A percentile compares a stretch with the other conserved stretches of the same genome.
Evolutionary conservation across 2,329 filamentous ascomycete genomes (phyloP).

Genomic region (Phialocephala sp.): DNA sequence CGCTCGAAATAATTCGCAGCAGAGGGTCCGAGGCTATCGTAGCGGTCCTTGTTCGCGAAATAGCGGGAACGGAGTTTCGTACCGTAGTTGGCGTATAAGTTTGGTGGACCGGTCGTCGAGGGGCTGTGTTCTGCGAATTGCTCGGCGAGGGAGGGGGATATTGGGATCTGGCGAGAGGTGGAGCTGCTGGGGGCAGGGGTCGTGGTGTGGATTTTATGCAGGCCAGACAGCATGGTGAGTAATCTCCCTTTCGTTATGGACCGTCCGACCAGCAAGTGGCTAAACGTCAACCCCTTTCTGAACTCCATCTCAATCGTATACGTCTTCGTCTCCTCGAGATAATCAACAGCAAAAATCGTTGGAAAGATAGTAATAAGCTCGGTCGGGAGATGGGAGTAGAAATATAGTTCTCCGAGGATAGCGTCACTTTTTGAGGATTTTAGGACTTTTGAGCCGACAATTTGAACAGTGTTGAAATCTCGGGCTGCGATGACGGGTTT

Average conservation of each 20-base stretch:
- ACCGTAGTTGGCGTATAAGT: conserved; percentile 20
- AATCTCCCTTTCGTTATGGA: conserved; percentile 39
- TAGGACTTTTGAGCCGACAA: conserved; percentile 34
- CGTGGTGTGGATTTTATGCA: conserved; percentile 38
- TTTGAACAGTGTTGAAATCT: conserved; percentile 20
- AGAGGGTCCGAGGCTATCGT: background rate
- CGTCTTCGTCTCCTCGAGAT: conserved; percentile 7
- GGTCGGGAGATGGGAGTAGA: conserved; percentile 43
- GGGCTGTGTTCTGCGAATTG: conserved; percentile 17
- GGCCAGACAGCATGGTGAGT: conserved; percentile 34
- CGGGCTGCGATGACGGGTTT: conserved; percentile 12
- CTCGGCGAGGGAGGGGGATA: conserved; percentile 30
- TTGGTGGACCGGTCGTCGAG: background rate
- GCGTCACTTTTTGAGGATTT: conserved; percentile 43
- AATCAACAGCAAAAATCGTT: conserved; percentile 9
- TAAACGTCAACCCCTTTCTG: conserved; percentile 13
- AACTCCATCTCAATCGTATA: conserved; percentile 19
- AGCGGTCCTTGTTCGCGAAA: conserved; percentile 3
- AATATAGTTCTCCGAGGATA: conserved; percentile 44
- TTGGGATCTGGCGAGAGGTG: conserved; percentile 27
- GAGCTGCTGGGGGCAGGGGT: conserved; percentile 31
- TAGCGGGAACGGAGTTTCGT: conserved; percentile 15
- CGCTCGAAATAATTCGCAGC: conserved; percentile 10
- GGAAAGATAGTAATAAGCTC: conserved; percentile 28
- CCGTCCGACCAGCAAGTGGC: conserved; percentile 15